A percentile compares a stretch with the other conserved stretches of the same genome.
Evolutionary conservation across 805 yeast genomes (phyloP).

Genomic region (Clavispora asparagi): DNA sequence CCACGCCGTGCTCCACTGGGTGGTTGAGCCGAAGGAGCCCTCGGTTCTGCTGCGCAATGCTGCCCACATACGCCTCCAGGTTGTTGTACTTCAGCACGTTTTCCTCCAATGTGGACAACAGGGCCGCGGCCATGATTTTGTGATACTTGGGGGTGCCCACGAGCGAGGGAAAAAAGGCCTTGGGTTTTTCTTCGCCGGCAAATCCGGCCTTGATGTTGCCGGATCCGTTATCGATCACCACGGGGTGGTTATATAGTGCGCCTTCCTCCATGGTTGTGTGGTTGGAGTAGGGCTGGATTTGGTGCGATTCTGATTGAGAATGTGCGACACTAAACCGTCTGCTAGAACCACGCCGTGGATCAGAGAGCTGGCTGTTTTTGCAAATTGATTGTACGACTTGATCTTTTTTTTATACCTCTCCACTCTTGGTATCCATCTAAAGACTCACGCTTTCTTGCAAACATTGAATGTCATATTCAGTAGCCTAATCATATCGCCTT

Average conservation of each 20-base stretch:
- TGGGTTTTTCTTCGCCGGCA: slow-evolving; percentile 87
- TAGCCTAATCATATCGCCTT: not conserved
- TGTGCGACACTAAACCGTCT: too few relatives aligned
- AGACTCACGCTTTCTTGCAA: too few relatives aligned
- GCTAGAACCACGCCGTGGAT: too few relatives aligned
- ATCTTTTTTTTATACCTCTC: too few relatives aligned
- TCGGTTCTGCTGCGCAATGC: slow-evolving; percentile 64
- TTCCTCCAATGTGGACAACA: slow-evolving; percentile 15
- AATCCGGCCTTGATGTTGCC: slow-evolving; percentile 85
- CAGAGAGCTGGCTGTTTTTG: too few relatives aligned
- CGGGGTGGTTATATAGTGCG: slow-evolving; percentile 39
- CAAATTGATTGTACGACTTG: too few relatives aligned
- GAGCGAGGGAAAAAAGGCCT: slow-evolving; percentile 54
- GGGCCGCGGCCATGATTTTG: slow-evolving; percentile 64
- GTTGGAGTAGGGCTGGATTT: too few relatives aligned
- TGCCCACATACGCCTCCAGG: slow-evolving; percentile 65
- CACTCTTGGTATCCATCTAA: too few relatives aligned
- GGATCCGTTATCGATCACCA: slow-evolving; percentile 59
- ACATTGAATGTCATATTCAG: too few relatives aligned
- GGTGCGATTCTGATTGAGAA: too few relatives aligned
- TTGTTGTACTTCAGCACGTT: slow-evolving; percentile 12
- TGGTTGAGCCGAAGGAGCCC: slow-evolving; percentile 69
- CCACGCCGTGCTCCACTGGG: slow-evolving; percentile 78
- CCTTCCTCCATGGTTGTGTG: slow-evolving; percentile 15
- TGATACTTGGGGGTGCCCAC: slow-evolving; percentile 83